These are phyloP conservation scores for Polyplosphaeria fusca DNA, from an alignment of 495 filamentous ascomycete genomes.

Conservation along the genomic window DNA sequence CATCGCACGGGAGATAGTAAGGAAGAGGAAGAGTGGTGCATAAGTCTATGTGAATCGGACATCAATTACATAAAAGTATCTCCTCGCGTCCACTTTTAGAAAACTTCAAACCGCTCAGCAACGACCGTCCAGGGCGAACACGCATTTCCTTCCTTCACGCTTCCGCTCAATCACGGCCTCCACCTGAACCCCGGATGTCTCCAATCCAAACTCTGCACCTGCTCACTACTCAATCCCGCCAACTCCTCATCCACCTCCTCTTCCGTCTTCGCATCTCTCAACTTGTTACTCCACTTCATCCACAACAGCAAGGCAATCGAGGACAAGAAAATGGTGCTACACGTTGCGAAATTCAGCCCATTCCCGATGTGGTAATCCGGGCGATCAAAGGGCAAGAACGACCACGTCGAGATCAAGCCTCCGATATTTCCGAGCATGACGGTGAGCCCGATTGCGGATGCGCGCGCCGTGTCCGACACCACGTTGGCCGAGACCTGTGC, in stretches of 20 bases:
- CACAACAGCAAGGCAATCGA: constrained; percentile 50
- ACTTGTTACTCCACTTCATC: constrained; percentile 64
- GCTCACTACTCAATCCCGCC: constrained; percentile 50
- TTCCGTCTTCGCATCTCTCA: constrained; percentile 50
- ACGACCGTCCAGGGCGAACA: too few relatives aligned
- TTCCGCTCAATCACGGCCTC: constrained; percentile 37
- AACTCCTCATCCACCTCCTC: constrained; percentile 50
- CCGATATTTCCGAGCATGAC: constrained; percentile 74
- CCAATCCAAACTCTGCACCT: constrained; percentile 70
- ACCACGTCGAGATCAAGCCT: constrained; percentile 68
- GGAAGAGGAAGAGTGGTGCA: too few relatives aligned
- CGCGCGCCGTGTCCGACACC: constrained; percentile 64
- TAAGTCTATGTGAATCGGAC: too few relatives aligned
- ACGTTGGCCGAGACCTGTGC: constrained; percentile 68
- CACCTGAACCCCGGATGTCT: constrained; percentile 63
- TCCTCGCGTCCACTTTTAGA: too few relatives aligned
- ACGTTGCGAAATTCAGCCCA: constrained; percentile 66
- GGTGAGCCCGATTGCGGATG: constrained; percentile 60
- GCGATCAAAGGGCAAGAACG: constrained; percentile 60
- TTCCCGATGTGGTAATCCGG: constrained; percentile 73
- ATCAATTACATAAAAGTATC: too few relatives aligned
- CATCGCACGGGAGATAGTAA: too few relatives aligned
- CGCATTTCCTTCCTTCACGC: too few relatives aligned
- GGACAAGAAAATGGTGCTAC: constrained; percentile 51
- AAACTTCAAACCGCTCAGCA: too few relatives aligned